Evolutionary conservation across 352 stramenopile genomes (phyloP).

Genomic region (Aphanomyces stellatus): DNA sequence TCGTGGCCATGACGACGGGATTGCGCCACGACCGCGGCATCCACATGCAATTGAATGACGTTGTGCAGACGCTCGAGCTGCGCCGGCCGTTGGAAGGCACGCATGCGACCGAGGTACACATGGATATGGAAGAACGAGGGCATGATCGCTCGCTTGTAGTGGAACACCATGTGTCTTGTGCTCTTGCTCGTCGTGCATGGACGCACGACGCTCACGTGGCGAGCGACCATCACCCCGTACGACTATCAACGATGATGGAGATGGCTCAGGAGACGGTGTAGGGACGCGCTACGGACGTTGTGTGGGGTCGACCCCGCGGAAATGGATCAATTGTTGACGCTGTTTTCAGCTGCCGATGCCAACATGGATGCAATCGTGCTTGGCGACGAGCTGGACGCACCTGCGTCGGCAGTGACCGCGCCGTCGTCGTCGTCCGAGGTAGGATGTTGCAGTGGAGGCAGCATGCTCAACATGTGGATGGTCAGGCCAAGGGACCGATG

Average conservation of each 20-base stretch:
- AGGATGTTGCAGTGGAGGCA: too few relatives aligned
- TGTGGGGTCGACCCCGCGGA: conserved; percentile 54
- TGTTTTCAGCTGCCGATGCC: conserved; percentile 51
- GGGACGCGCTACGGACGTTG: conserved; percentile 25
- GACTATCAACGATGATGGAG: too few relatives aligned
- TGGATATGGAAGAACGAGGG: too few relatives aligned
- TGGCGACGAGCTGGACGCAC: conserved; percentile 42
- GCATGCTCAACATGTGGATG: too few relatives aligned
- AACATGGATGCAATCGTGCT: conserved; percentile 46
- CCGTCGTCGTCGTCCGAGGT: conserved; percentile 3
- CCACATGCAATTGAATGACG: not conserved
- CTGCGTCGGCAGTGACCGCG: conserved; percentile 15
- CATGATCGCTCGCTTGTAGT: not conserved
- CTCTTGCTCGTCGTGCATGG: conserved; percentile 57
- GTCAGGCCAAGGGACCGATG: not conserved
- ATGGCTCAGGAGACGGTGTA: too few relatives aligned
- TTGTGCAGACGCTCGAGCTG: conserved; percentile 6
- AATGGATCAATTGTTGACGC: conserved; percentile 46
- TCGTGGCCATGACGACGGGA: not conserved
- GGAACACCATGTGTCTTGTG: conserved; percentile 38
- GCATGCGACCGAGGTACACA: conserved; percentile 2
- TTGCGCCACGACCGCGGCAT: conserved; percentile 1
- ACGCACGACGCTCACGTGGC: conserved; percentile 22
- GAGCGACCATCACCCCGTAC: not conserved
- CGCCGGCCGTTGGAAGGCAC: conserved; percentile 10